Evolutionary conservation across 768 basidiomycete species (phyloP).

Genomic region (Tricholoma saponaceum): DNA sequence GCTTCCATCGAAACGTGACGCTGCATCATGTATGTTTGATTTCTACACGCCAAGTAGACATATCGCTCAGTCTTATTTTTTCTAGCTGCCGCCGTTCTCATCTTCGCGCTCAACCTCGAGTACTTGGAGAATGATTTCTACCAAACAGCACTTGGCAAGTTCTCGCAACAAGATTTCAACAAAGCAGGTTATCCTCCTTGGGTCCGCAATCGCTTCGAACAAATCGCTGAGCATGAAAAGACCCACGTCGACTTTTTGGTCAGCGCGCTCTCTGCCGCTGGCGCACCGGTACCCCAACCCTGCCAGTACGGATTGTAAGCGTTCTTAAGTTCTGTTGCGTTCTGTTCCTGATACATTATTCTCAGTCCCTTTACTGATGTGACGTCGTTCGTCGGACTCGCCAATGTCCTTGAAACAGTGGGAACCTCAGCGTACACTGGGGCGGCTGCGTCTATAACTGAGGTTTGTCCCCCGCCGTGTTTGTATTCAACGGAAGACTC

Average conservation of each 20-base stretch:
- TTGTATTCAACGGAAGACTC: background rate
- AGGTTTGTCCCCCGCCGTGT: background rate
- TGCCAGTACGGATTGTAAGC: slow-evolving; percentile 62
- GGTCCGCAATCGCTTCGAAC: slow-evolving; percentile 42
- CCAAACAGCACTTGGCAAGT: slow-evolving; percentile 33
- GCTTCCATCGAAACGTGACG: background rate
- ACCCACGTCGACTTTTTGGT: slow-evolving; percentile 50
- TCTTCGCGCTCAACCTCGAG: slow-evolving; percentile 43
- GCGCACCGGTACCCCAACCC: slow-evolving; percentile 34
- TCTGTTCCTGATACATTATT: slow-evolving; percentile 3
- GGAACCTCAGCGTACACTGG: slow-evolving; percentile 58
- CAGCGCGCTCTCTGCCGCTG: slow-evolving; percentile 39
- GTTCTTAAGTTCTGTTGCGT: background rate
- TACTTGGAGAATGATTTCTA: slow-evolving; percentile 45
- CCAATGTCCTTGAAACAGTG: slow-evolving; percentile 53
- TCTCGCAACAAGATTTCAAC: slow-evolving; percentile 35
- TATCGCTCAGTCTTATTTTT: background rate
- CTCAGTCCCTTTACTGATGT: slow-evolving; percentile 42
- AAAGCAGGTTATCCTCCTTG: slow-evolving; percentile 39
- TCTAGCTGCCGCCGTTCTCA: slow-evolving; percentile 29
- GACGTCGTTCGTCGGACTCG: slow-evolving; percentile 44
- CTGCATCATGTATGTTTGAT: background rate
- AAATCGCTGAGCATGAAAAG: slow-evolving; percentile 47
- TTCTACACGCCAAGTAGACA: background rate
- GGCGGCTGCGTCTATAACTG: slow-evolving; percentile 28